phyloP scores from a whole-genome alignment of 2,329 filamentous ascomycete genomes.

The Westerdykella ornata region DNA sequence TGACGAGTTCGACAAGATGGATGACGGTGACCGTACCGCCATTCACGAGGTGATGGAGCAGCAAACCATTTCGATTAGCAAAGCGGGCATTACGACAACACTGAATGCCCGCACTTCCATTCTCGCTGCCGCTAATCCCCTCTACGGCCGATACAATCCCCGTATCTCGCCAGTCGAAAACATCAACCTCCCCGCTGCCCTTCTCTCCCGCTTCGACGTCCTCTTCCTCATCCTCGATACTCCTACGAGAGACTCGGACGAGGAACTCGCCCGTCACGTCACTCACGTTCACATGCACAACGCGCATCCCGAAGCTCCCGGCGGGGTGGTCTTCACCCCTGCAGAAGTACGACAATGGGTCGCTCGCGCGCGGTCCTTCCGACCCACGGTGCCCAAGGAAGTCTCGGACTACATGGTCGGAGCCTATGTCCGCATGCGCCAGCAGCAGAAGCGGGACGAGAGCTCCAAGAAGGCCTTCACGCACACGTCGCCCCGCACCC shows the following conservation, averaged over 20 bases:
- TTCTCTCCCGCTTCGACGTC: conserved; percentile 94
- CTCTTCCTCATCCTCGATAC: conserved; percentile 96
- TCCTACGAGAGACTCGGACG: conserved; percentile 79
- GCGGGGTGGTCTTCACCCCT: conserved; percentile 75
- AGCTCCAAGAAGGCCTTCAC: conserved; percentile 86
- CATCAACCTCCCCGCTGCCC: conserved; percentile 95
- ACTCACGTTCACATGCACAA: conserved; percentile 97
- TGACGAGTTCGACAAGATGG: conserved; percentile 87
- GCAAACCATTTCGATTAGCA: conserved; percentile 79
- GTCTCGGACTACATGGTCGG: conserved; percentile 96
- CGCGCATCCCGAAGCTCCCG: conserved; percentile 68
- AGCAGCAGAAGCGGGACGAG: conserved; percentile 86
- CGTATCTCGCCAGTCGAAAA: conserved; percentile 96
- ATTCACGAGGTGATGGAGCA: conserved; percentile 89
- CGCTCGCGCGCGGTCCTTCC: conserved; percentile 81
- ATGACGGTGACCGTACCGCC: conserved; percentile 72
- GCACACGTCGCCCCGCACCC: conserved; percentile 87
- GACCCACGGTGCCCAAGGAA: conserved; percentile 73
- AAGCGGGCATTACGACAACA: conserved; percentile 92
- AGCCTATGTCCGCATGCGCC: conserved; percentile 90
- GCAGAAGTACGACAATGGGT: conserved; percentile 95
- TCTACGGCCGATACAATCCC: conserved; percentile 97
- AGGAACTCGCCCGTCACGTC: conserved; percentile 91
- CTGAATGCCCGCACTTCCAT: conserved; percentile 95
- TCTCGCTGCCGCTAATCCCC: conserved; percentile 88